These are phyloP conservation scores for Lasiosphaeria miniovina DNA, from an alignment of 495 filamentous ascomycete species.

Conservation along the genomic window DNA sequence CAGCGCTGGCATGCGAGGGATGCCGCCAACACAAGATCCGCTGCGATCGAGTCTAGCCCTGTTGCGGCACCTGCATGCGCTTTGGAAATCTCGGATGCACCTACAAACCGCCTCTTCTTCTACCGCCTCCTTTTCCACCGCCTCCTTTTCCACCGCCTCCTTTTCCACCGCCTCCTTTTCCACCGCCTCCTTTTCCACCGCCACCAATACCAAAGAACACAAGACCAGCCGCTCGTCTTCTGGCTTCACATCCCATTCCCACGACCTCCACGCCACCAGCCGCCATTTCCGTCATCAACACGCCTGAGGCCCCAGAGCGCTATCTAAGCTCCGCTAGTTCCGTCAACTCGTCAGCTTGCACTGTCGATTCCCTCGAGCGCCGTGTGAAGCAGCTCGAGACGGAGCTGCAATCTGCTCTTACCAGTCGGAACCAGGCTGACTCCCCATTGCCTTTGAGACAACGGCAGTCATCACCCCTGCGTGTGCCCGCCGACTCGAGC, in stretches of 20 bases:
- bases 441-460: neutral
- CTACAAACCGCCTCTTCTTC: constrained; percentile 5
- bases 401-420: neutral
- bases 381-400: constrained; percentile 7
- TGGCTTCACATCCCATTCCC: no score
- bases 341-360: neutral
- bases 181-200: neutral
- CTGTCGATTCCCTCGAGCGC: constrained; percentile 5
- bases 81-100: constrained; percentile 14
- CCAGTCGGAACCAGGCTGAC: no score
- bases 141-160: neutral
- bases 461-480: neutral
- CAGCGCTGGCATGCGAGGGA: constrained; percentile 7
- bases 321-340: neutral
- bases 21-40: constrained; percentile 7
- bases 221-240: no score
- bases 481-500: neutral
- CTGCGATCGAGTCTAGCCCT: constrained; percentile 3
- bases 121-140: neutral
- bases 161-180: neutral
- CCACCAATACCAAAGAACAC: no score
- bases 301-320: neutral
- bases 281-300: neutral
- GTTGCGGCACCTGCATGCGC: constrained; percentile 11
- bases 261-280: no score